Conservation (phyloP, 1,139 yeast species). For the Candida smagusa region DNA sequence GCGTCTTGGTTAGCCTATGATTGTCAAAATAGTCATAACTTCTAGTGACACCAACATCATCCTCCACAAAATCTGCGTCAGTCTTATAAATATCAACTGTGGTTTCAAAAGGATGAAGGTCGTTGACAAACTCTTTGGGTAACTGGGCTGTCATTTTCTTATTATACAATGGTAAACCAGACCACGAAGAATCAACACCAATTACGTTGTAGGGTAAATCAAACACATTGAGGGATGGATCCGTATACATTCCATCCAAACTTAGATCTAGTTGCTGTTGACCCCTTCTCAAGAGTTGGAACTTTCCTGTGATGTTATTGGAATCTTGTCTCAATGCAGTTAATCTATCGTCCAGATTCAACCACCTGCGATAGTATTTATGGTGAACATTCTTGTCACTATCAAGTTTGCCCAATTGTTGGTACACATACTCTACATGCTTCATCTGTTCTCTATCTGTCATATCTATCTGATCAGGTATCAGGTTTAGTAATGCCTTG, state of each 20-base stretch:
- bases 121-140: conserved; percentile 44
- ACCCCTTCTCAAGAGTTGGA: conserved; percentile 33
- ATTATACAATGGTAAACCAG: conserved; percentile 38
- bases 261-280: conserved; percentile 17
- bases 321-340: conserved; percentile 32
- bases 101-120: conserved; percentile 30
- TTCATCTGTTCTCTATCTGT: conserved; percentile 21
- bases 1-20: neutral
- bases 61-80: conserved; percentile 39
- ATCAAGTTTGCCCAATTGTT: conserved; percentile 32
- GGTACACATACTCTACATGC: conserved; percentile 31
- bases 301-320: conserved; percentile 36
- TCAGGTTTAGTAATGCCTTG: conserved; percentile 26
- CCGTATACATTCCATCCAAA: conserved; percentile 25
- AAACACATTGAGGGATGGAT: conserved; percentile 29
- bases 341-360: conserved; percentile 33
- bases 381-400: conserved; percentile 37
- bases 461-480: conserved; percentile 41
- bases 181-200: conserved; percentile 41
- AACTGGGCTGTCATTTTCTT: conserved; percentile 21
- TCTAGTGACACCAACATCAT: conserved; percentile 13
- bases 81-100: conserved; percentile 35
- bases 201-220: conserved; percentile 40
- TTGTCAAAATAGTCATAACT: conserved; percentile 14
- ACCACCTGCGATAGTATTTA: conserved; percentile 34